Conservation (phyloP, 73 alveolate genomes). For the Paramecium bursaria region DNA sequence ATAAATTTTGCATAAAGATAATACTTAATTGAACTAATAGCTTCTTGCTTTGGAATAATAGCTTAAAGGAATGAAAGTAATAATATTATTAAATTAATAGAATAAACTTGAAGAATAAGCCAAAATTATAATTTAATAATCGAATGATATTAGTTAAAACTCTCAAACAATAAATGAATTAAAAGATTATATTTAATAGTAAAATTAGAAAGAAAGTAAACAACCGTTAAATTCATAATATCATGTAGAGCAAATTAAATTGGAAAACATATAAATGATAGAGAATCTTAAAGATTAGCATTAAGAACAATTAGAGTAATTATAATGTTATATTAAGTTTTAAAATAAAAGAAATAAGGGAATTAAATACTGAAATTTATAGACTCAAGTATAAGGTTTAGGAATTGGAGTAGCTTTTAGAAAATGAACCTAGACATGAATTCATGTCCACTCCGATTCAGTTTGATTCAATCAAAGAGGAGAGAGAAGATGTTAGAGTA, state of each 20-base stretch:
- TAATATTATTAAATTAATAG: not conserved
- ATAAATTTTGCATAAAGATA: slow-evolving; percentile 10
- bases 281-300: not conserved
- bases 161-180: slow-evolving; percentile 7
- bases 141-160: not conserved
- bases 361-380: slow-evolving; percentile 28
- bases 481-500: too few relatives aligned
- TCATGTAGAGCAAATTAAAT: too few relatives aligned
- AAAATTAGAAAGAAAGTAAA: too few relatives aligned
- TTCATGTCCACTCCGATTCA: too few relatives aligned
- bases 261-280: too few relatives aligned
- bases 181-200: slow-evolving; percentile 1
- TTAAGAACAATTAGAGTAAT: slow-evolving; percentile 11
- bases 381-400: not conserved
- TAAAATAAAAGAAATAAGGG: not conserved
- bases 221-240: too few relatives aligned
- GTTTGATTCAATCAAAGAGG: too few relatives aligned
- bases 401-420: slow-evolving; percentile 10
- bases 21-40: not conserved
- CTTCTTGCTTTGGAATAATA: slow-evolving; percentile 1
- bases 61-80: not conserved
- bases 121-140: not conserved
- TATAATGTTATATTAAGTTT: not conserved
- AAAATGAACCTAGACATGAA: too few relatives aligned
- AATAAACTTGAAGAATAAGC: not conserved